Evolutionary conservation across 305 asterid species (phyloP).

Genomic region (Rubia tinctorum): DNA sequence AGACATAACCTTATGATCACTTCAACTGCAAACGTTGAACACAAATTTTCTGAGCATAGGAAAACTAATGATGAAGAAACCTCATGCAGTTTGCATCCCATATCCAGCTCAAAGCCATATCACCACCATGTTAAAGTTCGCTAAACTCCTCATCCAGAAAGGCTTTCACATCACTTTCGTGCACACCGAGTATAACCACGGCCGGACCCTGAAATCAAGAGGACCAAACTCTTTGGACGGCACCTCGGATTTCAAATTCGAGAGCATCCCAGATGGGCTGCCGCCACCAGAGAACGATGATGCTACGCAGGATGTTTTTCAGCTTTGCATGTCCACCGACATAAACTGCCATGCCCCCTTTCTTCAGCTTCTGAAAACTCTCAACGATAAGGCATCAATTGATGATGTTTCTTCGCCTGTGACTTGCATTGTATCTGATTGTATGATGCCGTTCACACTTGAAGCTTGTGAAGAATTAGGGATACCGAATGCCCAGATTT

Average conservation of each 20-base stretch:
- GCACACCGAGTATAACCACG: conserved; percentile 11
- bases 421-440: conserved; percentile 22
- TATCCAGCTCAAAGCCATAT: conserved; percentile 14
- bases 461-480: conserved; percentile 17
- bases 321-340: conserved; percentile 5
- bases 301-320: conserved; percentile 7
- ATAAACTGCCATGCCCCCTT: conserved; percentile 5
- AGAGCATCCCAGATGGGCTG: conserved; percentile 12
- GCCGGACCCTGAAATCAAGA: background rate
- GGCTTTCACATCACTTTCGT: conserved; percentile 16
- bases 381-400: background rate
- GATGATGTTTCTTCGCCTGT: conserved; percentile 10
- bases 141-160: conserved; percentile 6
- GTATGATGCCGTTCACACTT: conserved; percentile 17
- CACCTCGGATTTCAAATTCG: conserved; percentile 2
- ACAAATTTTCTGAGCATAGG: background rate
- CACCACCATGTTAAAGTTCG: conserved; percentile 7
- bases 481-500: conserved; percentile 15
- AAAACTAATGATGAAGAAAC: background rate
- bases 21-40: background rate
- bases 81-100: conserved; percentile 17
- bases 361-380: background rate
- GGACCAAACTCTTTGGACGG: background rate
- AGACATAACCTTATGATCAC: background rate
- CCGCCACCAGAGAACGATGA: background rate